Conservation (phyloP, 441 rosid species). For the Corymbia citriodora region DNA sequence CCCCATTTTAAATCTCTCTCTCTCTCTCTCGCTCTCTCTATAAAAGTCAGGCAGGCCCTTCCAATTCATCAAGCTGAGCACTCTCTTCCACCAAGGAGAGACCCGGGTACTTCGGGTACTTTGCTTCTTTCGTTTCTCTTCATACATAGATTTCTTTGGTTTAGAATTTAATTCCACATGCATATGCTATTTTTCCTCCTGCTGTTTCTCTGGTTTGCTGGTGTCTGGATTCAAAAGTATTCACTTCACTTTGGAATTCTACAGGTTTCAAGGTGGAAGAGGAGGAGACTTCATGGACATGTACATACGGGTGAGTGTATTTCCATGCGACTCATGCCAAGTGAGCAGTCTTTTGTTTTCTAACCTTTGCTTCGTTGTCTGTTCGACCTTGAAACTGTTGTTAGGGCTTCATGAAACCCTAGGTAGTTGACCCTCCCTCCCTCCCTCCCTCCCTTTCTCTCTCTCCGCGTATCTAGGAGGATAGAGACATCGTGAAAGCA, state of each 20-base stretch:
- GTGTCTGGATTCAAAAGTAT: background rate
- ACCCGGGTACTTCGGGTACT: background rate
- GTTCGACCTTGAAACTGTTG: constrained; percentile 1
- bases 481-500: background rate
- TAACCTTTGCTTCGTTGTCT: constrained; percentile 9
- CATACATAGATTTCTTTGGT: background rate
- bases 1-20: background rate
- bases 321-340: background rate
- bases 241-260: background rate
- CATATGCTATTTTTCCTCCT: background rate
- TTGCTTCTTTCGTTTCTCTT: background rate
- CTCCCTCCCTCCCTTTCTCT: background rate
- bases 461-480: background rate
- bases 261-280: background rate
- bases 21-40: background rate
- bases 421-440: background rate
- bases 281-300: background rate
- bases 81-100: background rate
- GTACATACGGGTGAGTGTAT: background rate
- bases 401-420: background rate
- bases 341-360: background rate
- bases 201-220: background rate
- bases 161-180: background rate
- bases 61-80: background rate
- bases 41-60: background rate